A percentile compares a stretch with the other conserved stretches of the same genome.
These are phyloP conservation scores for Petrea volubilis DNA, from an alignment of 257 asterid genomes.

Conservation along the genomic window DNA sequence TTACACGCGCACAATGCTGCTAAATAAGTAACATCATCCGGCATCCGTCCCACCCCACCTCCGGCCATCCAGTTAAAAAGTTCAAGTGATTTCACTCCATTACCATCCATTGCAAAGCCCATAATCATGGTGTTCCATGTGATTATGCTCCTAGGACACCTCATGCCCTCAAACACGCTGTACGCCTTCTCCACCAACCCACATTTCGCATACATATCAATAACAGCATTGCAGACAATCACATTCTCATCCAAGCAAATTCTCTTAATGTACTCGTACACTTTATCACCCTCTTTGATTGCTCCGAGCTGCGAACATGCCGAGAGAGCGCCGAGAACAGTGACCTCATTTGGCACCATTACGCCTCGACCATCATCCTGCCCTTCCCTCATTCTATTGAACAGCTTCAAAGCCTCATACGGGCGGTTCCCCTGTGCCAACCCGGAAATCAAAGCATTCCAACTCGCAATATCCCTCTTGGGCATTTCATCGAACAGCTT, in stretches of 20 bases:
- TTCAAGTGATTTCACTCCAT: conserved; percentile 69
- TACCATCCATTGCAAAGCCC: conserved; percentile 84
- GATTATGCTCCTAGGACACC: conserved; percentile 46
- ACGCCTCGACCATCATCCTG: not conserved
- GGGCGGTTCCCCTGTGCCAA: conserved; percentile 88
- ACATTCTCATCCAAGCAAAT: conserved; percentile 50
- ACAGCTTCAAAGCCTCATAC: conserved; percentile 61
- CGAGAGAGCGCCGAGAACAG: conserved; percentile 81
- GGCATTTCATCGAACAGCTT: conserved; percentile 79
- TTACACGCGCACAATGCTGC: conserved; percentile 87
- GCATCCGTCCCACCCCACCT: conserved; percentile 38
- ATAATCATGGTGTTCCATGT: conserved; percentile 97
- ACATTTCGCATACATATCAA: conserved; percentile 87
- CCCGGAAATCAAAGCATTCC: conserved; percentile 92
- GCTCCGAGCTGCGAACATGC: conserved; percentile 95
- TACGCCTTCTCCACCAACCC: conserved; percentile 73
- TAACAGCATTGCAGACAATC: conserved; percentile 80
- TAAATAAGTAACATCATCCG: conserved; percentile 68
- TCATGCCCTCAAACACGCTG: conserved; percentile 54
- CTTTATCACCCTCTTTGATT: conserved; percentile 51
- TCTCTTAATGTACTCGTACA: conserved; percentile 42
- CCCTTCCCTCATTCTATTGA: conserved; percentile 49
- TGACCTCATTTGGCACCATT: conserved; percentile 68
- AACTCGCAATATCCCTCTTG: conserved; percentile 67
- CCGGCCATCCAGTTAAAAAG: conserved; percentile 42